Evolutionary conservation across 805 yeast species (phyloP).

Genomic region (Crinitomyces ghanaensis): DNA sequence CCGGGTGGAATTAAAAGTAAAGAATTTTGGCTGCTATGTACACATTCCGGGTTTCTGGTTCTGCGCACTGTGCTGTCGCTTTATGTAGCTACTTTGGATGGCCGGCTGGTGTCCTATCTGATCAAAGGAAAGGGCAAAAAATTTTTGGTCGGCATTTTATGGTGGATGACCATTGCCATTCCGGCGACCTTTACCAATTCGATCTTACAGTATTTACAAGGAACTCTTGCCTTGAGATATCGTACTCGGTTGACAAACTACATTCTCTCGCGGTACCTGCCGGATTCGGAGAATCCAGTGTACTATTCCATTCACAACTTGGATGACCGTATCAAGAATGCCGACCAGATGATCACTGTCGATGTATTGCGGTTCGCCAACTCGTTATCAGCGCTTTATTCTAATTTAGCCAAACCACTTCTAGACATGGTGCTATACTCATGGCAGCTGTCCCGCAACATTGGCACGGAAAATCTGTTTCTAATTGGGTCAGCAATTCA

Average conservation of each 20-base stretch:
- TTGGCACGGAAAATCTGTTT: constrained; percentile 58
- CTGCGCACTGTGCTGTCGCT: constrained; percentile 63
- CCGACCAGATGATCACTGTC: constrained; percentile 74
- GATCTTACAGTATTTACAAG: constrained; percentile 35
- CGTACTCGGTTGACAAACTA: constrained; percentile 53
- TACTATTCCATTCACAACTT: constrained; percentile 62
- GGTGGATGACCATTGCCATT: constrained; percentile 77
- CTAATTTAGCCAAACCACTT: constrained; percentile 74
- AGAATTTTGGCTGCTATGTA: constrained; percentile 29
- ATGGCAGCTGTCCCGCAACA: constrained; percentile 46
- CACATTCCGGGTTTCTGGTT: constrained; percentile 51
- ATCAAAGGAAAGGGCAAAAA: constrained; percentile 56
- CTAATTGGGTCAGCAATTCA: constrained; percentile 73
- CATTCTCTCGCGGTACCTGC: constrained; percentile 60
- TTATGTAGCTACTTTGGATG: constrained; percentile 79
- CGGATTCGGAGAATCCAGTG: constrained; percentile 51
- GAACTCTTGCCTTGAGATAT: constrained; percentile 32
- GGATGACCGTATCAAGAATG: constrained; percentile 48
- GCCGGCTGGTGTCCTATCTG: constrained; percentile 68
- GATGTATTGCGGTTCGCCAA: constrained; percentile 66
- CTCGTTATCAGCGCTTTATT: constrained; percentile 63
- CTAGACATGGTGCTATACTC: constrained; percentile 74
- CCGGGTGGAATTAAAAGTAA: constrained; percentile 23
- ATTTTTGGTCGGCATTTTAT: constrained; percentile 49
- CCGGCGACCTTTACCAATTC: constrained; percentile 81